Conservation (phyloP, 352 stramenopile species). For the Pythium pectinolyticum region DNA sequence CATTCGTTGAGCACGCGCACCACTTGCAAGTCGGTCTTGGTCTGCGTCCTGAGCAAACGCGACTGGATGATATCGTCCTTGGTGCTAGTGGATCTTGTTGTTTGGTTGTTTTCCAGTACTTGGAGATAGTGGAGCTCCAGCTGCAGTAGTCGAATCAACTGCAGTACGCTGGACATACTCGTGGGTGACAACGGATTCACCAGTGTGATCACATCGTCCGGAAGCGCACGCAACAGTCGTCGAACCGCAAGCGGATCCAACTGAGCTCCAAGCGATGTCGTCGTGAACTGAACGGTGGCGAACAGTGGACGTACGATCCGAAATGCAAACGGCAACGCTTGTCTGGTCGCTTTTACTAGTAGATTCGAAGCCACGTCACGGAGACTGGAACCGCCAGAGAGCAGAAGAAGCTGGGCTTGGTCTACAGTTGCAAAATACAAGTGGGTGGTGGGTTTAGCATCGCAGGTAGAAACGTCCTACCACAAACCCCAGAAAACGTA, state of each 20-base stretch:
- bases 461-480: too few relatives aligned
- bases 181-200: conserved; percentile 11
- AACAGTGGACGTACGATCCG: conserved; percentile 6
- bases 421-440: neutral
- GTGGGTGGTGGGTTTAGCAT: too few relatives aligned
- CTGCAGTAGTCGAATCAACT: conserved; percentile 9
- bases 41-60: conserved; percentile 1
- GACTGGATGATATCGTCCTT: too few relatives aligned
- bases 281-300: neutral
- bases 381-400: conserved; percentile 22
- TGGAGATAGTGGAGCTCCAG: conserved; percentile 1
- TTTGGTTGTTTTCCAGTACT: neutral
- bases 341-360: neutral
- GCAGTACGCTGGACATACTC: neutral
- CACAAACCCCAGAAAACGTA: too few relatives aligned
- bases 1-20: conserved; percentile 15
- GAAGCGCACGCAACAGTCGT: neutral
- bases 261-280: neutral
- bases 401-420: conserved; percentile 7
- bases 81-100: neutral
- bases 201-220: conserved; percentile 7
- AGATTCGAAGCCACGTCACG: neutral
- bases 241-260: neutral
- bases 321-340: neutral
- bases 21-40: conserved; percentile 12